Conservation (phyloP, 2,329 filamentous ascomycete genomes). For the Escovopsis sp. region DNA sequence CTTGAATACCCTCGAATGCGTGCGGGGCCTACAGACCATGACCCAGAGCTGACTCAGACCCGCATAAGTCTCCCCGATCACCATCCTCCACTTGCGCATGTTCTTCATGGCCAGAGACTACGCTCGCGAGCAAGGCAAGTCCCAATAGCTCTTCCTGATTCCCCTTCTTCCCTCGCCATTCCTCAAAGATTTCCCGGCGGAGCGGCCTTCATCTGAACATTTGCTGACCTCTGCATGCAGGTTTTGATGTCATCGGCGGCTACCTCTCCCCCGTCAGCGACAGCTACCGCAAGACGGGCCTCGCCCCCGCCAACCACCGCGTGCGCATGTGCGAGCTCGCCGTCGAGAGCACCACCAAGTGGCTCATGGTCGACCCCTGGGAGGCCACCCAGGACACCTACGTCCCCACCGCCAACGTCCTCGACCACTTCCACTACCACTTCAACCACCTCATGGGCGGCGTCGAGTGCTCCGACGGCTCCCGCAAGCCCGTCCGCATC, state of each 20-base stretch:
- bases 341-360: conserved; percentile 54
- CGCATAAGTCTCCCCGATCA: conserved; percentile 46
- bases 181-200: neutral
- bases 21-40: no score
- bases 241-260: conserved; percentile 71
- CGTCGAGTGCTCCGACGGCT: conserved; percentile 51
- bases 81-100: conserved; percentile 69
- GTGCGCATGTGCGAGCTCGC: conserved; percentile 70
- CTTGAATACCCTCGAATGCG: no score
- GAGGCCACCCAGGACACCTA: conserved; percentile 72
- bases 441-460: conserved; percentile 69
- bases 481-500: conserved; percentile 52
- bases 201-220: neutral
- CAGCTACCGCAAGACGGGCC: conserved; percentile 22
- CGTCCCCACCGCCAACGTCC: conserved; percentile 72
- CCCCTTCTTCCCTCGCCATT: neutral
- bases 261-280: conserved; percentile 27
- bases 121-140: conserved; percentile 33
- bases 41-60: conserved; percentile 4
- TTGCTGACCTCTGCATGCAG: conserved; percentile 8
- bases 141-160: neutral
- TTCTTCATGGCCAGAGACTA: conserved; percentile 78
- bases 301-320: conserved; percentile 22
- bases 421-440: conserved; percentile 84
- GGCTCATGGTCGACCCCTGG: conserved; percentile 76